Percentiles rank a stretch among this genome's conserved stretches.
These are phyloP conservation scores for Podospora pseudopauciseta DNA, from an alignment of 495 filamentous ascomycete genomes.

Conservation along the genomic window DNA sequence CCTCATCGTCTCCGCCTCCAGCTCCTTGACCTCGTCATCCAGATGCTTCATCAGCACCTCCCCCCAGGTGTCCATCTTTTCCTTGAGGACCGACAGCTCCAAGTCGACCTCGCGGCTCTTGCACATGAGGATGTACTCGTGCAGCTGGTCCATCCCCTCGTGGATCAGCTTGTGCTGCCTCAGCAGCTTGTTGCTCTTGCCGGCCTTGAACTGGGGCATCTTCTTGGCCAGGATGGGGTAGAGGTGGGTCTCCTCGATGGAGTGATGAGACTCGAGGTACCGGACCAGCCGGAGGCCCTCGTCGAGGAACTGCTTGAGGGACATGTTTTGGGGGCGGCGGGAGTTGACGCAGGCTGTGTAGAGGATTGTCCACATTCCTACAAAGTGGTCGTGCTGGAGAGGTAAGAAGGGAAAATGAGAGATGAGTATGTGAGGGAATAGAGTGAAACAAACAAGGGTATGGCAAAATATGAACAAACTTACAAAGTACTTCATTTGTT, in stretches of 20 bases:
- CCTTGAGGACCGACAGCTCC: conserved; percentile 62
- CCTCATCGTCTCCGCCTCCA: conserved; percentile 84
- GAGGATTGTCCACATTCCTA: conserved; percentile 65
- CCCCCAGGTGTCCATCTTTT: conserved; percentile 62
- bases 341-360: conserved; percentile 54
- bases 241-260: conserved; percentile 78
- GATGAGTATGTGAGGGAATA: neutral
- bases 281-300: conserved; percentile 62
- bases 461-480: neutral
- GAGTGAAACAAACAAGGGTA: too few relatives aligned
- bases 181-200: conserved; percentile 42
- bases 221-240: conserved; percentile 72
- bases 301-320: conserved; percentile 57
- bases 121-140: conserved; percentile 64
- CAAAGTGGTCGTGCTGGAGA: conserved; percentile 70
- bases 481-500: conserved; percentile 75
- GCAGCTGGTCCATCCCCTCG: conserved; percentile 68
- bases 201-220: conserved; percentile 70
- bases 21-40: conserved; percentile 65
- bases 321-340: conserved; percentile 54
- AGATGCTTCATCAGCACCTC: conserved; percentile 69
- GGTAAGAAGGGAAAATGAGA: neutral
- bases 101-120: conserved; percentile 63
- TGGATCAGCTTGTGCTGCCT: conserved; percentile 83
- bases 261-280: conserved; percentile 73